Evolutionary conservation across 495 filamentous ascomycete genomes (phyloP).

Genomic region (Antarctomyces pellizariae): DNA sequence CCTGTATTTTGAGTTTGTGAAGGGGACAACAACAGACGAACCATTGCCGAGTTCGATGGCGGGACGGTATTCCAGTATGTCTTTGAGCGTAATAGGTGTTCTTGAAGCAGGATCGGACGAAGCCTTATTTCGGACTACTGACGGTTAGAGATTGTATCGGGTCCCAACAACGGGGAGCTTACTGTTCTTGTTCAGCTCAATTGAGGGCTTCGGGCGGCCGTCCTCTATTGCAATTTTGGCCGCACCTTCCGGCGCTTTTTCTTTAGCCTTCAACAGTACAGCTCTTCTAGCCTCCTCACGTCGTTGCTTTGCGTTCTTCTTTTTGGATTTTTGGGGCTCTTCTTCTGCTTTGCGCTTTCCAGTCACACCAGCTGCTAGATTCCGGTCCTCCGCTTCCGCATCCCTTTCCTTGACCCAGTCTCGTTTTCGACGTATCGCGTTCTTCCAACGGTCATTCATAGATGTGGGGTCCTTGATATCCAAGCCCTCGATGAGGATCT

Average conservation of each 20-base stretch:
- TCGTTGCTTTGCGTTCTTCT: slow-evolving; percentile 9
- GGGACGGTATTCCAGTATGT: no score
- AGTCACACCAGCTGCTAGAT: slow-evolving; percentile 1
- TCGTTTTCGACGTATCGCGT: slow-evolving; percentile 35
- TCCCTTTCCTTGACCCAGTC: slow-evolving; percentile 35
- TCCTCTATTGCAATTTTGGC: no score
- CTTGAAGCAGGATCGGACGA: no score
- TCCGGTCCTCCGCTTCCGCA: slow-evolving; percentile 16
- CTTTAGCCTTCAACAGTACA: slow-evolving; percentile 11
- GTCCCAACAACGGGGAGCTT: slow-evolving; percentile 1
- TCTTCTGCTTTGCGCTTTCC: slow-evolving; percentile 8
- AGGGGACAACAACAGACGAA: slow-evolving; percentile 28
- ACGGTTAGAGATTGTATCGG: no score
- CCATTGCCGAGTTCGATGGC: no score
- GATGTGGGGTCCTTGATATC: slow-evolving; percentile 6
- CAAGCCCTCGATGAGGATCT: no score
- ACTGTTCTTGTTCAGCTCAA: slow-evolving; percentile 9
- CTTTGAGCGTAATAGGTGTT: no score
- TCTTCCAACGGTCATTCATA: slow-evolving; percentile 27
- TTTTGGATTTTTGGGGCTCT: slow-evolving; percentile 12
- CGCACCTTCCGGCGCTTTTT: slow-evolving; percentile 13
- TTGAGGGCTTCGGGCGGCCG: no score
- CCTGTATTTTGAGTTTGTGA: slow-evolving; percentile 50
- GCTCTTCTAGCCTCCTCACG: slow-evolving; percentile 9
- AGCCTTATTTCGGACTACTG: no score